phyloP scores from a whole-genome alignment of 2,329 filamentous ascomycete genomes.

The Fusarium sp. region DNA sequence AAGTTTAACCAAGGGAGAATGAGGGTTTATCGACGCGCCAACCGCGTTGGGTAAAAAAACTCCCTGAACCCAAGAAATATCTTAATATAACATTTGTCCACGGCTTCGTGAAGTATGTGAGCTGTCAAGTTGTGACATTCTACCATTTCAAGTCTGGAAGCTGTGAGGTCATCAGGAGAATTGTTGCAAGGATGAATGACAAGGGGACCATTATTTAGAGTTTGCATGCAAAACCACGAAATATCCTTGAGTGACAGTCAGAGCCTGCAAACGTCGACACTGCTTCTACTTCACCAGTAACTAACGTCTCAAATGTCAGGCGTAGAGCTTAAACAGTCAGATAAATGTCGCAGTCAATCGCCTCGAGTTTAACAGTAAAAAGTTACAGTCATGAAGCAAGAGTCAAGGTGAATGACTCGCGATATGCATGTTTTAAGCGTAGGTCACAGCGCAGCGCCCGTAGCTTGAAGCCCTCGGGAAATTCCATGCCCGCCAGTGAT shows the following conservation, averaged over 20 bases:
- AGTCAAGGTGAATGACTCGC: constrained; percentile 9
- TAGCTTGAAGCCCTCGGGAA: background rate
- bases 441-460: background rate
- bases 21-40: background rate
- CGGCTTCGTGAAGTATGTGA: background rate
- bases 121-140: constrained; percentile 8
- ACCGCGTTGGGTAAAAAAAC: background rate
- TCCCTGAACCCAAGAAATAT: background rate
- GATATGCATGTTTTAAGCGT: background rate
- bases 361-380: background rate
- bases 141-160: background rate
- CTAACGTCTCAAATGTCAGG: background rate
- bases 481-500: background rate
- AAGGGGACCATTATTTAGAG: constrained; percentile 17
- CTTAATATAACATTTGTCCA: background rate
- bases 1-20: background rate
- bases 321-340: background rate
- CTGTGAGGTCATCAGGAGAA: background rate
- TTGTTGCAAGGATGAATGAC: background rate
- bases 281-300: background rate
- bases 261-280: background rate
- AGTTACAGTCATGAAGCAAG: background rate
- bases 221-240: background rate
- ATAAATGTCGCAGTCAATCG: background rate
- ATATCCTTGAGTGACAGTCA: background rate